Conservation (phyloP, 805 yeast species). For the Nakazawaea sp. region DNA sequence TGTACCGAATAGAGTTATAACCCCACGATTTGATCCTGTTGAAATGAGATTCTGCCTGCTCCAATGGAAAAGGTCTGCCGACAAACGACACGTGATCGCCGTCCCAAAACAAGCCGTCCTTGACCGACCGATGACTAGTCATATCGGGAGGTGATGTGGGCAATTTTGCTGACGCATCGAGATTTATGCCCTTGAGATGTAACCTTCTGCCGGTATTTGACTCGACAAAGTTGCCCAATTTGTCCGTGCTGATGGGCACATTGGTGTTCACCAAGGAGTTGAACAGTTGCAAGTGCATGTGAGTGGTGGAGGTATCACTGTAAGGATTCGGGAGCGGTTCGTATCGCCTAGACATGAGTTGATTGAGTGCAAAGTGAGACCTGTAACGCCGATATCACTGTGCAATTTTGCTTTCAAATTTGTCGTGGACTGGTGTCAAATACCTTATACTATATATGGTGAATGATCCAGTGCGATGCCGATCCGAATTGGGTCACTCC, state of each 20-base stretch:
- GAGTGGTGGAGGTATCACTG: background rate
- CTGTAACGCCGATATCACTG: too few species aligned
- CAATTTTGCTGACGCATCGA: constrained; percentile 67
- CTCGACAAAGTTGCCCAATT: constrained; percentile 53
- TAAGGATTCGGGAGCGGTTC: background rate
- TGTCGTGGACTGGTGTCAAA: too few species aligned
- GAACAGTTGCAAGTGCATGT: background rate
- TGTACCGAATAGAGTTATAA: constrained; percentile 67
- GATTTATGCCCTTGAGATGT: constrained; percentile 70
- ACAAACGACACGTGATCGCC: constrained; percentile 79
- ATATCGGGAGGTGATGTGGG: constrained; percentile 52
- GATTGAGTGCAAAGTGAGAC: too few species aligned
- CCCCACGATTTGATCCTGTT: constrained; percentile 73
- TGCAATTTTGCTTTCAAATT: too few species aligned
- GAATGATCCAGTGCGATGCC: too few species aligned
- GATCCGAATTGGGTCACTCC: too few species aligned
- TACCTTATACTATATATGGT: too few species aligned
- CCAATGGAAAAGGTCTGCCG: constrained; percentile 73
- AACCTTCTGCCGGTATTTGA: constrained; percentile 46
- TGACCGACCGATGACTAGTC: constrained; percentile 30
- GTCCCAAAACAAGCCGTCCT: constrained; percentile 45
- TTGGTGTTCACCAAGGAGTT: constrained; percentile 4
- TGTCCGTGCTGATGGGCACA: constrained; percentile 23
- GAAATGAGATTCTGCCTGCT: constrained; percentile 66
- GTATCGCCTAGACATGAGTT: background rate